phyloP scores from a whole-genome alignment of 371 early-diverging fungal species.

The Mucor irregularis region DNA sequence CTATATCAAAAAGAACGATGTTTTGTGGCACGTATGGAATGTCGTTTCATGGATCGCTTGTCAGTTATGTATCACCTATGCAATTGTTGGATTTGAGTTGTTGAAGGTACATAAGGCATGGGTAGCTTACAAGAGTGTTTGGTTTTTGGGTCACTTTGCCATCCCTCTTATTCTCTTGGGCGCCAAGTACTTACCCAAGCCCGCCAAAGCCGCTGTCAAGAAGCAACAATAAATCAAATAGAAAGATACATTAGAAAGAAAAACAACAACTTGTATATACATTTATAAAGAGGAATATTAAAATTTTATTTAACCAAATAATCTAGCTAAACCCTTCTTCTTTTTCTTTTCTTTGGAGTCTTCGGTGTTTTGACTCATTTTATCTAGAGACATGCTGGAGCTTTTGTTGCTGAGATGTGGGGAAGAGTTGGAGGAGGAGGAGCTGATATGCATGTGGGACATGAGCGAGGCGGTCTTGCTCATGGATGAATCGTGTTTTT shows the following conservation, averaged over 20 bases:
- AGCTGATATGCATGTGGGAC: constrained; percentile 19
- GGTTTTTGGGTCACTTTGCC: constrained; percentile 43
- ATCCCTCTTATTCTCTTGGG: constrained; percentile 23
- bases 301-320: constrained; percentile 21
- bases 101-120: constrained; percentile 33
- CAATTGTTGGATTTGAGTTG: constrained; percentile 45
- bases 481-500: constrained; percentile 12
- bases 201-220: constrained; percentile 1
- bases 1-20: constrained; percentile 25
- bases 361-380: no score
- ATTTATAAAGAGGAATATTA: background rate
- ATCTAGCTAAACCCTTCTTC: constrained; percentile 42
- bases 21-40: constrained; percentile 26
- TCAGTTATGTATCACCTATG: constrained; percentile 29
- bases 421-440: background rate
- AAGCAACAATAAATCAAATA: constrained; percentile 9
- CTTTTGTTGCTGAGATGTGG: constrained; percentile 17
- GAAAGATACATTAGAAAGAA: background rate
- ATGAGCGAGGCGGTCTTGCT: constrained; percentile 21
- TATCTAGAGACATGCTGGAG: constrained; percentile 11
- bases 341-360: constrained; percentile 54
- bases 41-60: constrained; percentile 35
- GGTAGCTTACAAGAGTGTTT: constrained; percentile 44
- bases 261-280: background rate
- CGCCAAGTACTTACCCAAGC: constrained; percentile 23